Evolutionary conservation across 805 yeast genomes (phyloP), one percentile per base, ranked within the genome.

Genomic region (Saccharomycopsis fibuligera): DNA sequence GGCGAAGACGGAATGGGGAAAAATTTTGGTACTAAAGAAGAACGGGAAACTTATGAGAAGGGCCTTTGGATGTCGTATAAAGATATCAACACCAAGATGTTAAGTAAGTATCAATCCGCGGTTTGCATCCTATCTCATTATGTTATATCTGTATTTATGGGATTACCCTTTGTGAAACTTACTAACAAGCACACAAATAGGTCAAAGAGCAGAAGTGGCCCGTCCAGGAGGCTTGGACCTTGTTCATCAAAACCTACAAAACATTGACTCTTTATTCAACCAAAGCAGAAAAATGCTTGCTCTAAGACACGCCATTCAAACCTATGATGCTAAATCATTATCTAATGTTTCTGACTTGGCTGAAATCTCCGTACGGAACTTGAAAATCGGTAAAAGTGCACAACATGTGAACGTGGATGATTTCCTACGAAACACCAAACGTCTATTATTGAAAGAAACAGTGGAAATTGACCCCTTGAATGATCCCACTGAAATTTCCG

Each of bases 281-380:
- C 63, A 65, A 25, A 69, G 75, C 2, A 69, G 68, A 30, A 63
- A 61, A 5, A 64, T 66, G 40, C 59, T 64, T 17, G 47, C 68
- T 4, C 59, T 63, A 10, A 65, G 62, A 45, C 73, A 68, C 53
- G 62, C 62, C 2, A 56, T 74, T 8, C 69, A 74, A 27, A 85
- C 86, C 0, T 72, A 75, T 49, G 95, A 85, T 62, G 73, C 91
- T 1, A 78, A 78, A 48, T 79, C 83, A 4, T 69, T 85, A 56
- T 68, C 70, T 27, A 79, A 74, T 51, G 74, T 83, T 9, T 74
- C 86, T 33, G 75, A 74, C 49, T 72, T 82, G 57, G 81, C 87
- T 10, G 79, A 81, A 35, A 64, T 79, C 21, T 83, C 84, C 40
- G 78, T 85, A 2, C 69, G 78, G 44, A 81, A 78, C 62, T 57